Evolutionary conservation across 2,329 filamentous ascomycete genomes (phyloP).

Genomic region (Chalaropsis ovoidea): DNA sequence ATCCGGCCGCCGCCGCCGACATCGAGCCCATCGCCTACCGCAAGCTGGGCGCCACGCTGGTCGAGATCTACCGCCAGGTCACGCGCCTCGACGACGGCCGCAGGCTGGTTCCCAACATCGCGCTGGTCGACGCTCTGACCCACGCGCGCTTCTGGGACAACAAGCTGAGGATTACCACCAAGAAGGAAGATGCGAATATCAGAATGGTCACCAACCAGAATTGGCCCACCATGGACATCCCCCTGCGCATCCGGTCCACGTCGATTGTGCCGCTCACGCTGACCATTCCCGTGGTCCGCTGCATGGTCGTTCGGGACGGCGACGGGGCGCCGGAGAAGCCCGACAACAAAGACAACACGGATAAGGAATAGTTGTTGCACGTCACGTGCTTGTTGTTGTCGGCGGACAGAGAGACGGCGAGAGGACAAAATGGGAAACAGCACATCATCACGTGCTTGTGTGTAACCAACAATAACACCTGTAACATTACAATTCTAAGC

Average conservation of each 20-base stretch:
- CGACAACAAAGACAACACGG: not conserved
- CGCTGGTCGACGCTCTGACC: conserved; percentile 16
- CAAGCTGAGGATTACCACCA: not conserved
- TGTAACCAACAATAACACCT: conserved; percentile 6
- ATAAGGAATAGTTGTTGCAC: no score
- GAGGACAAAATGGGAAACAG: not conserved
- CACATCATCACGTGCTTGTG: not conserved
- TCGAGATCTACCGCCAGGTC: conserved; percentile 12
- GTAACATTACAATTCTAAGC: conserved; percentile 11
- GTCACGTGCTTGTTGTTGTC: no score
- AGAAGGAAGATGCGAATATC: not conserved
- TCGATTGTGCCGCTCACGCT: not conserved
- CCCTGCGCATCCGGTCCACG: not conserved
- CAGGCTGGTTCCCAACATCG: conserved; percentile 7
- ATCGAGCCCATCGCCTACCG: not conserved
- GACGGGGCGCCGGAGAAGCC: not conserved
- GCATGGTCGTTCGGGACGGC: not conserved
- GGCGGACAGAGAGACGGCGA: not conserved
- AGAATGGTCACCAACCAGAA: not conserved
- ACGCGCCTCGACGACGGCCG: not conserved
- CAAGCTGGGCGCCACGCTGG: conserved; percentile 20
- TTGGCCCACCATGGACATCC: conserved; percentile 14
- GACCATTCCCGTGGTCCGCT: conserved; percentile 17
- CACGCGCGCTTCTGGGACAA: conserved; percentile 17
- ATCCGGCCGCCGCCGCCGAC: not conserved